phyloP scores from a whole-genome alignment of 441 rosid species.

The Aquilaria agallochum region DNA sequence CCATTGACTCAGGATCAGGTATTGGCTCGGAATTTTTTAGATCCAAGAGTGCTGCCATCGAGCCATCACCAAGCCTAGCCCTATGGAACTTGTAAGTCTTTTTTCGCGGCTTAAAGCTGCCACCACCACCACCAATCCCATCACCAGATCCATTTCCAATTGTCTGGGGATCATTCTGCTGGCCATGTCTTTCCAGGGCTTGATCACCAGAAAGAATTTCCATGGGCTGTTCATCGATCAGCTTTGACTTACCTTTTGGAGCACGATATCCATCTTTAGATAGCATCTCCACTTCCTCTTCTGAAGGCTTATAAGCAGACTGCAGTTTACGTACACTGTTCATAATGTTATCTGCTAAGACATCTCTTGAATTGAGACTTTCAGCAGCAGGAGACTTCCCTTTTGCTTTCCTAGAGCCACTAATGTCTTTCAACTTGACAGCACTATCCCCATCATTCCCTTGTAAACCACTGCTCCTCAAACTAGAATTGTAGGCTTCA shows the following conservation, averaged over 20 bases:
- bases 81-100: conserved; percentile 79
- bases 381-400: conserved; percentile 36
- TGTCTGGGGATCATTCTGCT: conserved; percentile 20
- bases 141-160: conserved; percentile 27
- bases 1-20: conserved; percentile 28
- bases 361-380: conserved; percentile 24
- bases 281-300: conserved; percentile 45
- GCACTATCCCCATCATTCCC: conserved; percentile 36
- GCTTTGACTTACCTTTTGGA: conserved; percentile 42
- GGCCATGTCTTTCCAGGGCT: conserved; percentile 15
- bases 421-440: conserved; percentile 27
- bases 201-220: conserved; percentile 15
- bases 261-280: conserved; percentile 63
- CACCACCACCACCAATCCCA: conserved; percentile 35
- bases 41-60: conserved; percentile 55
- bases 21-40: conserved; percentile 32
- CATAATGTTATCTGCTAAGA: conserved; percentile 52
- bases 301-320: conserved; percentile 36
- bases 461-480: conserved; percentile 25
- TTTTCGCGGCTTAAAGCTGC: conserved; percentile 52
- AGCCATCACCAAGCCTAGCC: conserved; percentile 76
- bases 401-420: conserved; percentile 49
- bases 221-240: conserved; percentile 26
- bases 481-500: conserved; percentile 51
- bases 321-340: conserved; percentile 61